Base-by-base conservation (phyloP, 2,329 filamentous ascomycete species). In the Fusarium nurragi region DNA sequence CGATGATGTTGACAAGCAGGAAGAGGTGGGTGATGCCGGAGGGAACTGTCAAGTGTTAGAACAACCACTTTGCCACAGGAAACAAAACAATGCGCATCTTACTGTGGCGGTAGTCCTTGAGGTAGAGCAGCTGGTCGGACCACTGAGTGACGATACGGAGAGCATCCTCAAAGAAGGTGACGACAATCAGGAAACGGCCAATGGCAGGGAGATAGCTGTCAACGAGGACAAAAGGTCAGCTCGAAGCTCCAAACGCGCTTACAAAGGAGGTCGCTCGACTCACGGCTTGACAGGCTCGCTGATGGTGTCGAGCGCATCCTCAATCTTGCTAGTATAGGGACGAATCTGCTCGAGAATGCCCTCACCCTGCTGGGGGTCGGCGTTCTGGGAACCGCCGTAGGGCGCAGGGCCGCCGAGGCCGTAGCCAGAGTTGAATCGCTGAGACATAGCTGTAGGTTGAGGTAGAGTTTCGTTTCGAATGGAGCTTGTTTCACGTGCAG, bases 91-190 rank as follows among this genome's bases (percentile, higher is more conserved):
- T 23, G 50, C 40, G 54, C 32, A 38, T 79, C 91, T 81, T 90
- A 98, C 94, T 97, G 78, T 92, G 86, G 76, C 94, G 87, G 84
- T 96, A 98, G 73, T 97, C 92, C 77, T 91, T 89, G 52, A 99
- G 88, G 78, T 98, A 99, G 61, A 91, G 84, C 60, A 99, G 86
- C 83, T 99, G 95, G 77, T 98, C 95, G 76, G 77, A 88, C 94
- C 95, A 99, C 88, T 99, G 95, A 70, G 95, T 99, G 72, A 98
- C 84, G 79, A 99, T 99, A 77, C 95, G 88, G 64, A 99, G 83
- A 46, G 94, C 93, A 83, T 99, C 95, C 80, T 99, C 95, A 71
- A 99, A 85, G 81, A 99, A 99, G 64, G 95, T 99, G 51, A 98
- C 95, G 54, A 99, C 95, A 72, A 99, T 99, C 70, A 99, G 81